Conservation (phyloP, 352 stramenopile species). For the Globisporangium sylvaticum region DNA sequence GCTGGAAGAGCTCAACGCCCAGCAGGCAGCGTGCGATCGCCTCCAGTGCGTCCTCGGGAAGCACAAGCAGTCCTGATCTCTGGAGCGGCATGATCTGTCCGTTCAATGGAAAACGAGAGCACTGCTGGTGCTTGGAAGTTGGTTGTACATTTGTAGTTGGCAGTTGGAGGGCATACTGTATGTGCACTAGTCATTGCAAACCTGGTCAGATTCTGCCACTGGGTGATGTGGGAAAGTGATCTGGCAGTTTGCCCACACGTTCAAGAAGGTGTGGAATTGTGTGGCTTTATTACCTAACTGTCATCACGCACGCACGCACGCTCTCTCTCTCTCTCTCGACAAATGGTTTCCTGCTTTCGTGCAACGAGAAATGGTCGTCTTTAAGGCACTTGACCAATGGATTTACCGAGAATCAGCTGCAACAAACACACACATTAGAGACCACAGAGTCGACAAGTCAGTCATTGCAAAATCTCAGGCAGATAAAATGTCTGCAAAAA, state of each 20-base stretch:
- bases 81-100: too few relatives aligned
- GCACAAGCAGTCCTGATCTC: too few relatives aligned
- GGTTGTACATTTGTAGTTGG: too few relatives aligned
- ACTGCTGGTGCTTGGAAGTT: too few relatives aligned
- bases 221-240: not conserved
- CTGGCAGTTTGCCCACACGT: not conserved
- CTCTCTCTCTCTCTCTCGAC: not conserved
- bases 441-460: slow-evolving; percentile 9
- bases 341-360: not conserved
- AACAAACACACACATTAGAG: slow-evolving; percentile 12
- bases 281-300: not conserved
- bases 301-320: not conserved
- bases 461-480: too few relatives aligned
- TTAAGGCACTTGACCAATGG: slow-evolving; percentile 29
- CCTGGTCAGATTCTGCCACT: not conserved
- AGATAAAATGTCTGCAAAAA: too few relatives aligned
- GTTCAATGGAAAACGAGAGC: too few relatives aligned
- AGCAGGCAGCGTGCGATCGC: too few relatives aligned
- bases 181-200: not conserved
- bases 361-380: not conserved
- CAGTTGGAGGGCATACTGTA: too few relatives aligned
- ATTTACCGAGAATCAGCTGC: slow-evolving; percentile 38
- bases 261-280: not conserved
- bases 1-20: not conserved
- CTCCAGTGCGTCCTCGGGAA: too few relatives aligned